phyloP scores from a whole-genome alignment of 2,329 filamentous ascomycete genomes.

The Ceratocystis harringtonii region DNA sequence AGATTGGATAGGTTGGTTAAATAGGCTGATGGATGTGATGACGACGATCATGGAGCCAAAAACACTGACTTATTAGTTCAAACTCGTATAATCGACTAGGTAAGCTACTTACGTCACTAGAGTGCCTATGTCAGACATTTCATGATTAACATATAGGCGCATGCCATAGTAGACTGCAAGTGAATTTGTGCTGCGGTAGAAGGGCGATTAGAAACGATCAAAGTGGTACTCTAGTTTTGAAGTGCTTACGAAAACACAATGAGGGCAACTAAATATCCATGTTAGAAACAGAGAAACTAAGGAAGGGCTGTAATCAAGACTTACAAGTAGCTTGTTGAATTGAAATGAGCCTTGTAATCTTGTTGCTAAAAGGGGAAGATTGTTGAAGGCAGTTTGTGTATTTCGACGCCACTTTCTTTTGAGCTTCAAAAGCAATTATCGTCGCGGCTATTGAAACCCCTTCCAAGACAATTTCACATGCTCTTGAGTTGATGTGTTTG shows the following conservation, averaged over 20 bases:
- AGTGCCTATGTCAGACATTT: slow-evolving; percentile 19
- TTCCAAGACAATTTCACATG: slow-evolving; percentile 28
- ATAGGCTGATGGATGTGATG: slow-evolving; percentile 22
- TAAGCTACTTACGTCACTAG: slow-evolving; percentile 19
- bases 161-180: slow-evolving; percentile 20
- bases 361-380: slow-evolving; percentile 23
- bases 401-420: slow-evolving; percentile 25
- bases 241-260: slow-evolving; percentile 10
- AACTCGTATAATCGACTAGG: background rate
- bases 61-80: slow-evolving; percentile 17
- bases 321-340: slow-evolving; percentile 20
- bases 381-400: slow-evolving; percentile 27
- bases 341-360: slow-evolving; percentile 20
- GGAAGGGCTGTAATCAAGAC: background rate
- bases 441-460: slow-evolving; percentile 29
- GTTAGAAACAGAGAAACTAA: background rate
- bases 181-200: slow-evolving; percentile 18
- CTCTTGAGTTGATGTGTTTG: slow-evolving; percentile 26
- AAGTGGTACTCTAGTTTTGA: background rate
- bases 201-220: background rate
- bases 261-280: slow-evolving; percentile 4
- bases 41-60: slow-evolving; percentile 22
- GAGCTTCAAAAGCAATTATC: slow-evolving; percentile 30
- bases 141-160: slow-evolving; percentile 18
- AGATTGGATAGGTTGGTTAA: slow-evolving; percentile 26